Base-by-base conservation (phyloP, 148 eudicot genomes). In the Linanthus parryae region DNA sequence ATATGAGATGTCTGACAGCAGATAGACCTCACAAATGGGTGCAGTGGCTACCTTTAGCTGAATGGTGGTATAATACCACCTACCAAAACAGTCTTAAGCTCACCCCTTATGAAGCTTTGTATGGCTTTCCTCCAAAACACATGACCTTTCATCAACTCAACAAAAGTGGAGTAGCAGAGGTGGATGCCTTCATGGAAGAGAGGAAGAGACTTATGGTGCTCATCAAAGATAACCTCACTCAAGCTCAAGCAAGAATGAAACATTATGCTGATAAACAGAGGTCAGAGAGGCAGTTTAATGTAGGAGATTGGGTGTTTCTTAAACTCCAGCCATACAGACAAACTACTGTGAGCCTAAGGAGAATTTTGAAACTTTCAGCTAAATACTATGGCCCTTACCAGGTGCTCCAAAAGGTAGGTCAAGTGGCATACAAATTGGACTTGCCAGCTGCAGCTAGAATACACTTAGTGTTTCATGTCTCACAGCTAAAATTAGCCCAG, bases 391-490 rank as follows among this genome's bases (percentile, higher is more conserved):
- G 45, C 14, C 45, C 45, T n/a, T 41, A 41, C 14, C 45, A 41
- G 14, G 15, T 41, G 9, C 45, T 41, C 5, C 7, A n/a, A n/a
- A 14, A 18, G 15, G 45, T 41, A n/a, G 45, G 45, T 14, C 6
- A 4, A 5, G 19, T 41, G 5, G 35, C 35, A 31, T 31, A 31
- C 11, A 11, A 31, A 11, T 31, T 31, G 35, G 35, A 31, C 11
- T 11, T 41, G 7, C 45, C 45, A 5, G 7, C 15, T 41, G 19
- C 8, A n/a, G 4, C 45, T 13, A 41, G 14, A 14, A 6, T 41
- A 41, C 45, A 41, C 19, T n/a, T n/a, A 41, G 15, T 41, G 15
- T 41, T 41, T 41, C 45, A 41, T n/a, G 15, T 41, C 7, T 41
- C 45, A 14, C 19, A 13, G 45, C 14, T 41, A n/a, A 41, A 41